A percentile compares a stretch with the other conserved stretches of the same genome.
phyloP scores from a whole-genome alignment of 2,329 filamentous ascomycete species.

The Chalaropsis thielavioides region DNA sequence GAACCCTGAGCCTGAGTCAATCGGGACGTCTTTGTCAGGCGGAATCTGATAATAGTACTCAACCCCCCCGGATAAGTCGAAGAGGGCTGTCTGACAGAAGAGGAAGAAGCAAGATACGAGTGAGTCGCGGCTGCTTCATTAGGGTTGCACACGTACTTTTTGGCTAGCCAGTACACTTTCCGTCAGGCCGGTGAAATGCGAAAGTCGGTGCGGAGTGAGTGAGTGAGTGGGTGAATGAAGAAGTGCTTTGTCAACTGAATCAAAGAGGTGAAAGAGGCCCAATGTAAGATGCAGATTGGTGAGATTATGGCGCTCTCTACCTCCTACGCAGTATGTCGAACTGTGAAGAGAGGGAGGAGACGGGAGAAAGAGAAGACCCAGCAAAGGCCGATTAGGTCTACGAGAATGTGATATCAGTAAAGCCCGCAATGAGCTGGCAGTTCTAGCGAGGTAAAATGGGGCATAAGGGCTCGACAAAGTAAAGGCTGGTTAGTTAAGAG shows the following conservation, averaged over 20 bases:
- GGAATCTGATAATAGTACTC: background rate
- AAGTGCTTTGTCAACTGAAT: background rate
- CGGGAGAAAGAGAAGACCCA: background rate
- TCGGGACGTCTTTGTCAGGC: slow-evolving; percentile 1
- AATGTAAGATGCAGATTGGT: background rate
- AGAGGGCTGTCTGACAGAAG: slow-evolving; percentile 8
- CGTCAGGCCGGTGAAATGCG: background rate
- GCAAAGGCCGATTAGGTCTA: background rate
- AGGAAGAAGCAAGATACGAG: slow-evolving; percentile 1
- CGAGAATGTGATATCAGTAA: background rate
- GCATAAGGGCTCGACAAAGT: background rate
- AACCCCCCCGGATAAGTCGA: background rate
- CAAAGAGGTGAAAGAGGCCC: background rate
- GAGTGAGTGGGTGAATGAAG: background rate
- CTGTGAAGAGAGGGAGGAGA: background rate
- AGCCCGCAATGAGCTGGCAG: slow-evolving; percentile 3
- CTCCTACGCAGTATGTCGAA: background rate
- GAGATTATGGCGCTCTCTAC: background rate
- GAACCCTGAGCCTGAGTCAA: slow-evolving; percentile 1
- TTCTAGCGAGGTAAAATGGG: background rate
- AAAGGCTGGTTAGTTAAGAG: background rate
- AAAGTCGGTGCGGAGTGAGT: background rate
- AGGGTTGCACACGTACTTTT: slow-evolving; percentile 10
- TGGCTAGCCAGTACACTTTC: background rate
- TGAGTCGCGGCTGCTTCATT: background rate